Evolutionary conservation across 495 filamentous ascomycete species (phyloP), one percentile per base, ranked within the genome.

Genomic region (Annulohypoxylon stygium): DNA sequence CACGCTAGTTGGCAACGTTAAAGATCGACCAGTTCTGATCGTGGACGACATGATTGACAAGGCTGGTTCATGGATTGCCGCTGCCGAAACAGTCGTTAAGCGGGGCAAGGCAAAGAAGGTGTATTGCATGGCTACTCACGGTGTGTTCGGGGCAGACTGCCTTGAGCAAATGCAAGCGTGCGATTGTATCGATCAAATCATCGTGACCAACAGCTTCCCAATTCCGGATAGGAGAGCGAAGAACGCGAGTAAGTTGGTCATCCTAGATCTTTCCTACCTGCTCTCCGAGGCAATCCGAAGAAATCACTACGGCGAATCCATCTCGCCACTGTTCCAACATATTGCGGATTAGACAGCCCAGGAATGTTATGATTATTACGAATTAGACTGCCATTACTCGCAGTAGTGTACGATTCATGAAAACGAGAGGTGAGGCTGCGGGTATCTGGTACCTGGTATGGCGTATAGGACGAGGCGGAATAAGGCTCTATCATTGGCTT

Each of bases 1-100:
- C 75, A 99, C 96, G 2, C 85, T 99, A 59, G 97, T 99, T 36
- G 96, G 96, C 67, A 93, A 98, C 71, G 96, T 99, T 61, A 89
- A 88, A 73, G 89, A 91, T 79, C 89, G 91, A 62, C 89, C 93
- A 2, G 96, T 98, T 41, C 91, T 99, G 80, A 92, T 99, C 68
- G 91, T 99, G 55, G 96, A 99, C 83, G 96, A 99, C 81, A 97
- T 99, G 93, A 98, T 99, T 74, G 96, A 99, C 83, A 97, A 97
- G 80, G 90, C 93, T 30, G 93, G 93, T 20, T 97, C 93, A 18
- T 99, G 96, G 96, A 96, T 98, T 74, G 96, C 95, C 8, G 96
- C 96, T n/a, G 96, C 96, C 9, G 96, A 99, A 83, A 97, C 95
- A 7, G 95, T 97, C 1, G 92, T 97, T 61, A 97, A 97, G 86